Conservation (phyloP, 2,329 filamentous ascomycete genomes). For the Ophiosphaerella narmari region DNA sequence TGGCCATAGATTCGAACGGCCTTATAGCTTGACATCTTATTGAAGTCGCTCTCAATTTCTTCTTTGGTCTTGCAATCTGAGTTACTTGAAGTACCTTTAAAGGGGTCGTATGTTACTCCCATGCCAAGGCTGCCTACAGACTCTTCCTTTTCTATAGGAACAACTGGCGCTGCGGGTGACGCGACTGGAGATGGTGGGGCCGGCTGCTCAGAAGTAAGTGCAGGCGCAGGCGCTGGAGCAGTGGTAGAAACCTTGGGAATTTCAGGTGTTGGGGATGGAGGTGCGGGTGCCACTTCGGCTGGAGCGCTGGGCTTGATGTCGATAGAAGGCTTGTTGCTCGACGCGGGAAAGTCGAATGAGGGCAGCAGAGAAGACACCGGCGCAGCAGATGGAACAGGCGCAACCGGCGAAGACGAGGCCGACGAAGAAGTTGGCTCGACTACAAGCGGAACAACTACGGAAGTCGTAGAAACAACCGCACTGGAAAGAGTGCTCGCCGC, state of each 20-base stretch:
- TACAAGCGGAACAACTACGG: conserved; percentile 3
- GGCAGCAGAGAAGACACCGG: conserved; percentile 11
- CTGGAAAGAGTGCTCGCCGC: conserved; percentile 10
- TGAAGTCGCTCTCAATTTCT: conserved; percentile 69
- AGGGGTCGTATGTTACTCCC: conserved; percentile 43
- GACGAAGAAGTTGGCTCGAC: conserved; percentile 9
- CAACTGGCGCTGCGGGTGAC: background rate
- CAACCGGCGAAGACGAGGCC: conserved; percentile 6
- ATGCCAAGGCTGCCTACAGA: conserved; percentile 22
- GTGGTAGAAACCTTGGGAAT: background rate
- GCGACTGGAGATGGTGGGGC: conserved; percentile 10
- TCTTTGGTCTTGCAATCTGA: conserved; percentile 66
- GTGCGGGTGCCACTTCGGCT: background rate
- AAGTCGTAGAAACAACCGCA: conserved; percentile 13
- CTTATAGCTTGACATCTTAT: conserved; percentile 61
- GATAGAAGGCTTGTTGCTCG: conserved; percentile 1
- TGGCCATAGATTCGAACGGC: conserved; percentile 78
- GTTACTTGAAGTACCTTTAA: conserved; percentile 18
- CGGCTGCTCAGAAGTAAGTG: conserved; percentile 8
- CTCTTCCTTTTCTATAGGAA: conserved; percentile 2
- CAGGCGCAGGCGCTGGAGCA: conserved; percentile 5
- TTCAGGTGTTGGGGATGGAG: background rate
- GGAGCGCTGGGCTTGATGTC: background rate
- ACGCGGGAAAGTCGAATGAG: conserved; percentile 10
- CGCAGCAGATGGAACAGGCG: conserved; percentile 1